phyloP scores from a whole-genome alignment of 1,284 basidiomycete genomes.

The Sphaerobolus stellatus region DNA sequence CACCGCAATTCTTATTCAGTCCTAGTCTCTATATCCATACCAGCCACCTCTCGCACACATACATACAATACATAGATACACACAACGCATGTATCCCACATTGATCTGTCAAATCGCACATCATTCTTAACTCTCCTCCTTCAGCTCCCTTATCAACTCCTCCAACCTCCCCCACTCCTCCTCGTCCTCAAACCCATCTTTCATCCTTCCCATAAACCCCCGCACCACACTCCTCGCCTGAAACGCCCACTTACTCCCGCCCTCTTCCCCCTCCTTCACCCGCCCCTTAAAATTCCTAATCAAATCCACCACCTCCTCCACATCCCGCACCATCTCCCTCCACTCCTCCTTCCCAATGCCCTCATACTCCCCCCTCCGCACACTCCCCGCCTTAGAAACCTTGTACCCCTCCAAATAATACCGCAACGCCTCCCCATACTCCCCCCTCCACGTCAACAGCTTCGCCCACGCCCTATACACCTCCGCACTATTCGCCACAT shows the following conservation, averaged over 20 bases:
- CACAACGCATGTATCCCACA: too few relatives aligned
- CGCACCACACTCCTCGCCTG: conserved; percentile 87
- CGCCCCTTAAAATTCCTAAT: conserved; percentile 81
- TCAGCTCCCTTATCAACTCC: too few relatives aligned
- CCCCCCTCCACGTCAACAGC: too few relatives aligned
- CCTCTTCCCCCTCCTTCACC: conserved; percentile 38
- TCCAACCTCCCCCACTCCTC: conserved; percentile 76
- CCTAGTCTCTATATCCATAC: too few relatives aligned
- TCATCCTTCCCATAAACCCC: conserved; percentile 81
- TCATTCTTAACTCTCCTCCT: too few relatives aligned
- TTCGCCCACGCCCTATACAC: too few relatives aligned
- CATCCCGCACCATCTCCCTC: conserved; percentile 72
- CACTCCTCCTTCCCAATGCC: conserved; percentile 68
- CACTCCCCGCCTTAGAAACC: conserved; percentile 43
- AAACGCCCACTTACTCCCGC: conserved; percentile 70
- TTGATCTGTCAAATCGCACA: too few relatives aligned
- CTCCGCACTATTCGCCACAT: too few relatives aligned
- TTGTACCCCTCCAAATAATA: background rate
- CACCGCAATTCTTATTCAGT: too few relatives aligned
- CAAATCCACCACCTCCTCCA: conserved; percentile 81
- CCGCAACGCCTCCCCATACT: too few relatives aligned
- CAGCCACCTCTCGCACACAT: too few relatives aligned
- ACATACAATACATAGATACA: too few relatives aligned
- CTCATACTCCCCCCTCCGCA: conserved; percentile 41
- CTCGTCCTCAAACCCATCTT: conserved; percentile 80